Conservation (phyloP, 257 asterid species). For the Ligustrum vulgare region DNA sequence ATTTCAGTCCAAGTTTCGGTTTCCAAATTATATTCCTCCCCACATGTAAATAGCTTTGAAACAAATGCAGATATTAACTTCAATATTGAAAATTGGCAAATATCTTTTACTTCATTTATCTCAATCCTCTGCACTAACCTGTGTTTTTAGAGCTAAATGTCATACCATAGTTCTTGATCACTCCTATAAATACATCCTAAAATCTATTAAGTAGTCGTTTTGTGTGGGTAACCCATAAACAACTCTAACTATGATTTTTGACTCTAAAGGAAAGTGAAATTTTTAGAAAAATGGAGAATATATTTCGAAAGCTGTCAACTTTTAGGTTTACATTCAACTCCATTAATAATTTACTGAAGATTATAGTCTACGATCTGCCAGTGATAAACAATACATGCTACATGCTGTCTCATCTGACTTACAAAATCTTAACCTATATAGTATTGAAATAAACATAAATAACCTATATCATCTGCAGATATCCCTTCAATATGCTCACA, state of each 20-base stretch:
- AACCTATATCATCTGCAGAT: too few relatives aligned
- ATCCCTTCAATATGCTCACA: too few relatives aligned
- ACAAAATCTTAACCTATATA: neutral
- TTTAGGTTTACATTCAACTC: neutral
- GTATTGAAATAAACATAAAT: neutral
- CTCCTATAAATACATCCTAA: slow-evolving; percentile 17
- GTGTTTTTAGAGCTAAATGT: too few relatives aligned
- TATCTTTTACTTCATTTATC: neutral
- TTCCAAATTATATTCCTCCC: slow-evolving; percentile 65
- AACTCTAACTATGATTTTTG: neutral
- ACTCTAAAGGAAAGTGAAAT: neutral
- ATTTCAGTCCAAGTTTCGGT: slow-evolving; percentile 60
- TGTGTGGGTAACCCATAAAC: neutral
- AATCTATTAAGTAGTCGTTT: neutral
- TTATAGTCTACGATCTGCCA: neutral
- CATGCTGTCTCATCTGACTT: neutral
- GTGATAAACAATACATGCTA: neutral
- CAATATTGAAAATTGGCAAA: neutral
- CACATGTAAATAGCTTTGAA: slow-evolving; percentile 52
- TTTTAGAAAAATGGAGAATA: neutral
- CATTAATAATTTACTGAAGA: neutral
- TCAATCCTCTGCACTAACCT: neutral
- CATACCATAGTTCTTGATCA: neutral
- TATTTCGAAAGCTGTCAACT: neutral
- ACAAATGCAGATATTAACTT: neutral